phyloP scores from a whole-genome alignment of 768 basidiomycete genomes.

The Tricholoma sp. region DNA sequence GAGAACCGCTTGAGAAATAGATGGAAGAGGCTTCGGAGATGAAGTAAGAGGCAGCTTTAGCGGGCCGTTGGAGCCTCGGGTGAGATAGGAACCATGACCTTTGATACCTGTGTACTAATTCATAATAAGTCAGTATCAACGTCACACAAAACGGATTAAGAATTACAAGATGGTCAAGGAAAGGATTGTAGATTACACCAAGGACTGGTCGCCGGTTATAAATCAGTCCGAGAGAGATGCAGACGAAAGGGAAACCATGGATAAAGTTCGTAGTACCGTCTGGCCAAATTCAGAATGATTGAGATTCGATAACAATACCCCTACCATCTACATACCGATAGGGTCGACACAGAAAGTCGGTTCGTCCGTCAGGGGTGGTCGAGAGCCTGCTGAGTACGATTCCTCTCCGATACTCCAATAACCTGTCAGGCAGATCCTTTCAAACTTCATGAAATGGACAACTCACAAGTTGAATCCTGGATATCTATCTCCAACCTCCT shows the following conservation, averaged over 20 bases:
- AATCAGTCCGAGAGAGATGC: slow-evolving; percentile 88
- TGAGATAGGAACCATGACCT: slow-evolving; percentile 77
- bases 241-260: slow-evolving; percentile 81
- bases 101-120: slow-evolving; percentile 70
- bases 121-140: neutral
- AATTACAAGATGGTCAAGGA: slow-evolving; percentile 74
- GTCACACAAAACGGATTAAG: neutral
- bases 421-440: neutral
- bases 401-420: slow-evolving; percentile 84
- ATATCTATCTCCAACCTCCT: slow-evolving; percentile 58
- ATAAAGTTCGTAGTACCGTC: slow-evolving; percentile 90
- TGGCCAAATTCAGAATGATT: slow-evolving; percentile 19
- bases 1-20: slow-evolving; percentile 67
- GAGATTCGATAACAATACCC: neutral
- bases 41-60: slow-evolving; percentile 61
- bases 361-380: slow-evolving; percentile 69
- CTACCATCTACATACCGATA: slow-evolving; percentile 57
- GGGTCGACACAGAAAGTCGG: slow-evolving; percentile 98
- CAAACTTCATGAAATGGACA: neutral
- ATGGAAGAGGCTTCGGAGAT: slow-evolving; percentile 55
- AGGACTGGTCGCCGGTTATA: slow-evolving; percentile 76
- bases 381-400: slow-evolving; percentile 73
- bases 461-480: slow-evolving; percentile 82
- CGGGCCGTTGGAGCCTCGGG: slow-evolving; percentile 37
- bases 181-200: slow-evolving; percentile 92